These are phyloP conservation scores for Calocybe indica DNA, from an alignment of 768 basidiomycete genomes.

Conservation along the genomic window DNA sequence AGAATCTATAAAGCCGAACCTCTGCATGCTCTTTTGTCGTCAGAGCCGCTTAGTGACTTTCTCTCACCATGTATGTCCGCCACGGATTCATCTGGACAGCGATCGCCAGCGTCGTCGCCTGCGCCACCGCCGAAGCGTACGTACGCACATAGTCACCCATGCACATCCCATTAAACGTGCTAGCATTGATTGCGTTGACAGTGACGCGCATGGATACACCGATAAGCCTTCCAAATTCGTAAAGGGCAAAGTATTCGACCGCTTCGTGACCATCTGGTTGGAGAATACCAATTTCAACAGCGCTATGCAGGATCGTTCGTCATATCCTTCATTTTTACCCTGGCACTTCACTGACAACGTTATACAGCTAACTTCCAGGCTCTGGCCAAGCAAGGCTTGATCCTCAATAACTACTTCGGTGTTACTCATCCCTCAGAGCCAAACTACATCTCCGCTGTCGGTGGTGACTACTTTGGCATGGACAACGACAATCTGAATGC, in stretches of 20 bases:
- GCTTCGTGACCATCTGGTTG: conserved; percentile 43
- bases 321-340: conserved; percentile 1
- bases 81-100: too few species aligned
- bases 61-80: too few species aligned
- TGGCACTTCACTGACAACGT: neutral
- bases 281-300: conserved; percentile 53
- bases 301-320: conserved; percentile 18
- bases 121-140: too few species aligned
- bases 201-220: too few species aligned
- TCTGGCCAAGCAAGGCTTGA: conserved; percentile 45
- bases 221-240: neutral
- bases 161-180: too few species aligned
- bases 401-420: conserved; percentile 38
- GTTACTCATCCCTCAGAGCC: conserved; percentile 59
- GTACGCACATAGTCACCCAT: too few species aligned
- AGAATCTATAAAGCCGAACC: too few species aligned
- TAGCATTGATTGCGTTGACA: too few species aligned
- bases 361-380: conserved; percentile 19
- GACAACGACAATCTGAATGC: conserved; percentile 31
- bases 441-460: conserved; percentile 34
- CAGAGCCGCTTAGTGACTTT: too few species aligned
- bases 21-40: too few species aligned
- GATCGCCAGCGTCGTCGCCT: too few species aligned
- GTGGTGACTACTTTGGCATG: conserved; percentile 11
- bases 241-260: conserved; percentile 23